Percentiles rank a stretch among this genome's conserved stretches.
These are phyloP conservation scores for Cryptococcus neoformans DNA, from an alignment of 1,284 basidiomycete genomes.

Conservation along the genomic window DNA sequence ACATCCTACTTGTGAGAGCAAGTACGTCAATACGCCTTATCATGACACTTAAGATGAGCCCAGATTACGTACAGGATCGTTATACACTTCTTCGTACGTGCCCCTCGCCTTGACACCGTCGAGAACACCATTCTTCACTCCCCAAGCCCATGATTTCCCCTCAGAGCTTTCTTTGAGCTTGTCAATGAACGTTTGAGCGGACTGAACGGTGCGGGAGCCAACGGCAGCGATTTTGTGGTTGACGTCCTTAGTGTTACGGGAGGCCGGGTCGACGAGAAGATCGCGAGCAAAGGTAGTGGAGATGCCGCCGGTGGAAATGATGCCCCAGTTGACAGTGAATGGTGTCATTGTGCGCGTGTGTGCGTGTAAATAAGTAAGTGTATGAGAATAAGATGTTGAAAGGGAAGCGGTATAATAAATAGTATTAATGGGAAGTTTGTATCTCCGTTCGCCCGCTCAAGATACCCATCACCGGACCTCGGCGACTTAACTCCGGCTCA, in stretches of 20 bases:
- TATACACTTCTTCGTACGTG: constrained; percentile 71
- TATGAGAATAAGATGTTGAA: too few species aligned
- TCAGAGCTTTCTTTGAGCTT: constrained; percentile 28
- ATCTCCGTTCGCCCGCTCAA: too few species aligned
- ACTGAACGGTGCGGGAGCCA: constrained; percentile 68
- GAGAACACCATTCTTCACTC: constrained; percentile 25
- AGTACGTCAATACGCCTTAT: too few species aligned
- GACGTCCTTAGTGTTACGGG: constrained; percentile 68
- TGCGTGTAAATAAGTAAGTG: too few species aligned
- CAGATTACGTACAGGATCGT: constrained; percentile 56
- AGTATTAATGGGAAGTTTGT: too few species aligned
- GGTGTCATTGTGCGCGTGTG: not conserved
- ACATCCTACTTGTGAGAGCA: too few species aligned
- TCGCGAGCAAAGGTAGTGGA: constrained; percentile 19
- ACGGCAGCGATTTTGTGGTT: constrained; percentile 72
- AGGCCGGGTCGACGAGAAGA: constrained; percentile 27
- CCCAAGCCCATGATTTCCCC: constrained; percentile 19
- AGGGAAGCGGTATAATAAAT: too few species aligned
- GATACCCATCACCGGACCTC: too few species aligned
- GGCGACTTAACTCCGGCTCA: too few species aligned
- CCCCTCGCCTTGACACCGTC: constrained; percentile 64
- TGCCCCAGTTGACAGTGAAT: constrained; percentile 44
- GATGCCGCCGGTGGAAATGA: constrained; percentile 47
- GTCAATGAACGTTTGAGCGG: constrained; percentile 68
- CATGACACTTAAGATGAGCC: too few species aligned